phyloP scores from a whole-genome alignment of 139 green algal genomes.

The Raphidocelis subcapitata region DNA sequence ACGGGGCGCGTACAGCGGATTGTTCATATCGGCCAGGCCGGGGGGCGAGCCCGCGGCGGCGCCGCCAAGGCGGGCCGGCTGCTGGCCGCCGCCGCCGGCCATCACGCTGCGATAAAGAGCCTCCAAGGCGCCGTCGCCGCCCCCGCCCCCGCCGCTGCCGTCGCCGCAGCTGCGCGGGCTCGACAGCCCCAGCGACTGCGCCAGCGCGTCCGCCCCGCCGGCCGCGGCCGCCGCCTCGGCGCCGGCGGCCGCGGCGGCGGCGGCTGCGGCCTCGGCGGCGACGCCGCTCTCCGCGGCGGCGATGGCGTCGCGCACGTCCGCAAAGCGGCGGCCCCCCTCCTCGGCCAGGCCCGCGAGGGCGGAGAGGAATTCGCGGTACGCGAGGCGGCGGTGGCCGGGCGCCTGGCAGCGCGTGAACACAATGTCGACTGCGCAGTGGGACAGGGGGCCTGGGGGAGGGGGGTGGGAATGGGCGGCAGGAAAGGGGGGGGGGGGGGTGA shows the following conservation, averaged over 20 bases:
- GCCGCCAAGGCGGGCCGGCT: too few species aligned
- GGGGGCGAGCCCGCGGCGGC: too few species aligned
- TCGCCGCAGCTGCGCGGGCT: background rate
- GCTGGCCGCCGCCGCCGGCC: too few species aligned
- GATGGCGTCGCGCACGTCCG: slow-evolving; percentile 38
- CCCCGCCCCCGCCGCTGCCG: too few species aligned
- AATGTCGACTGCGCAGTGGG: slow-evolving; percentile 46
- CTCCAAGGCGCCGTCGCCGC: background rate
- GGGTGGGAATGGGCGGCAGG: too few species aligned
- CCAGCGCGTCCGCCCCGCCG: background rate
- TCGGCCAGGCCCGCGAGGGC: slow-evolving; percentile 43
- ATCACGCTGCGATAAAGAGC: too few species aligned
- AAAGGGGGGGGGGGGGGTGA: too few species aligned
- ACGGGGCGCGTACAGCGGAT: too few species aligned
- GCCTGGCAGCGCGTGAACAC: slow-evolving; percentile 49
- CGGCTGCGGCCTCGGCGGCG: background rate
- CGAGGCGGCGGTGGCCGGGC: slow-evolving; percentile 33
- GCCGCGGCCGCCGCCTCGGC: background rate
- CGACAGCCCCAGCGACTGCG: too few species aligned
- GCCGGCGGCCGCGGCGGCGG: background rate
- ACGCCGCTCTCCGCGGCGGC: background rate
- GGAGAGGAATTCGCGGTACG: slow-evolving; percentile 47
- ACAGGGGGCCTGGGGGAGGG: slow-evolving; percentile 37
- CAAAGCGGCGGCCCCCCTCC: slow-evolving; percentile 50
- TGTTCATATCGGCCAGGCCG: too few species aligned